Evolutionary conservation across 2,329 filamentous ascomycete species (phyloP), one percentile per base, ranked within the genome.

Genomic region (Aurifilum marmelostoma): DNA sequence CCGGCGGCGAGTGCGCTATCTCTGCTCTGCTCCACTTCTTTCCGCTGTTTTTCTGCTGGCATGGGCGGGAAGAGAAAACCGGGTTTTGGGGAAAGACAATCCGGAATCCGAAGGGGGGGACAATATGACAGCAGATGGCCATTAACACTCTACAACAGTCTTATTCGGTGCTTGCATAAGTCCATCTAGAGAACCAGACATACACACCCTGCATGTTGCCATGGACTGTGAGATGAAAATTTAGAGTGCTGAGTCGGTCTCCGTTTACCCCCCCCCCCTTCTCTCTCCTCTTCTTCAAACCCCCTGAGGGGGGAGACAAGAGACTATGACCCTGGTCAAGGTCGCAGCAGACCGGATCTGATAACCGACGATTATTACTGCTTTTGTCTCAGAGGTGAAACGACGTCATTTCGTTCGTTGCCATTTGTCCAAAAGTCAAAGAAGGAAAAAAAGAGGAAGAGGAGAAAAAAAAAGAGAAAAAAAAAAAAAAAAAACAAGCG

Each of bases 331-430:
- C 52, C 52, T 16, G 52, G 27, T 27, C 14, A 29, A 27, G 12
- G 52, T 56, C 52, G 52, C 52, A 56, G 24, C 50, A 14, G 50
- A 6, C 50, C 50, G 24, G n/a, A 56, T 56, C 52, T 29, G 52
- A 56, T 29, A 56, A 18, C 24, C 52, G 52, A 56, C 43, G 43
- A 47, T 47, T 47, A 47, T 47, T 56, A 29, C 24, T 56, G 52
- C 14, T 56, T 56, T 27, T 56, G 27, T 14, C 14, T 29, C 27
- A 29, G 18, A 56, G 12, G 1, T 29, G 52, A 56, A 56, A 56
- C 52, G 52, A 56, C 52, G 52, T 56, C 52, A 56, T 56, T 18
- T 29, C 12, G 12, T 6, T 4, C 24, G 47, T 50, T n/a, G n/a
- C 8, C 8, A 9, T 9, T 39, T 39, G 4, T 6, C 37, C 37